phyloP scores from a whole-genome alignment of 805 yeast species.

The Saccharomycopsis amapae region DNA sequence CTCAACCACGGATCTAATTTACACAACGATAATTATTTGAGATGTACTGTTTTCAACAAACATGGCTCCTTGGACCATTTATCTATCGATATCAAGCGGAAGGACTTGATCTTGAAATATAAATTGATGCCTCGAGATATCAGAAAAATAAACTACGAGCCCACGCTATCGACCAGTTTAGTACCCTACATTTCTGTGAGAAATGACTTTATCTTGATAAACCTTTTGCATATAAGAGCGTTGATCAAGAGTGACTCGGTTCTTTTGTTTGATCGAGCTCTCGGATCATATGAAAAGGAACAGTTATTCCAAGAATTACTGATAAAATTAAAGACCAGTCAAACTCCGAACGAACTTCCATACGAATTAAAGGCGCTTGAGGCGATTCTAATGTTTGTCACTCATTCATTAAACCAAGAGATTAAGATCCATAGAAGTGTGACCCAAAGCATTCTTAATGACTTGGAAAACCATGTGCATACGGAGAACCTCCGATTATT shows the following conservation, averaged over 20 bases:
- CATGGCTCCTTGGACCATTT: constrained; percentile 64
- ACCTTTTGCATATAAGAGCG: constrained; percentile 83
- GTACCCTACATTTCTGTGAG: constrained; percentile 87
- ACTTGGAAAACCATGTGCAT: constrained; percentile 73
- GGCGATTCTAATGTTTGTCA: constrained; percentile 71
- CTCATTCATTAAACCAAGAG: constrained; percentile 73
- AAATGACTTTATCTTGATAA: constrained; percentile 69
- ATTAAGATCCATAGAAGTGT: constrained; percentile 47
- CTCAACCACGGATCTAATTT: neutral
- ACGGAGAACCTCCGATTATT: constrained; percentile 67
- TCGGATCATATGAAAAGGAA: constrained; percentile 58
- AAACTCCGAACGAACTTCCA: constrained; percentile 22
- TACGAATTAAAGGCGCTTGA: constrained; percentile 84
- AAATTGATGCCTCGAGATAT: constrained; percentile 80
- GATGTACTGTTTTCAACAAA: constrained; percentile 71
- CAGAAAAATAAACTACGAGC: constrained; percentile 54
- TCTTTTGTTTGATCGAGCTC: constrained; percentile 64
- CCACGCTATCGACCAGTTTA: constrained; percentile 62
- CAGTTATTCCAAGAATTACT: constrained; percentile 81
- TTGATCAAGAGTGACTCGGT: constrained; percentile 75
- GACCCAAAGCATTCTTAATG: constrained; percentile 59
- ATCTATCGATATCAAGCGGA: constrained; percentile 65
- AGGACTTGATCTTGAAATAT: constrained; percentile 64
- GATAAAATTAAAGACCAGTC: constrained; percentile 45
- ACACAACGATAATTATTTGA: constrained; percentile 4